Evolutionary conservation across 2,329 filamentous ascomycete species (phyloP).

Genomic region (Didymella pinodella): DNA sequence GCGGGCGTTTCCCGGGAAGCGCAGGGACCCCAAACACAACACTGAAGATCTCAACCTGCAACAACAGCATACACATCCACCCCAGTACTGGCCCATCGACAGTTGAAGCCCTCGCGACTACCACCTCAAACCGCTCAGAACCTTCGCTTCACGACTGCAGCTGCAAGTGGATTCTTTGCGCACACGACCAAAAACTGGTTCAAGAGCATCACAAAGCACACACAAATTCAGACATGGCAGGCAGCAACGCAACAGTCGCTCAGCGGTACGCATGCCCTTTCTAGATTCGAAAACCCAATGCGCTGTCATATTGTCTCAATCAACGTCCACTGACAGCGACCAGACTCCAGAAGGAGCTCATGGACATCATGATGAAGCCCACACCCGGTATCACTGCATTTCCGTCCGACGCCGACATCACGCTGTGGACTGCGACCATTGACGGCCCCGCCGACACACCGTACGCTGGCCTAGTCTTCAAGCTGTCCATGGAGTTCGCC

Average conservation of each 20-base stretch:
- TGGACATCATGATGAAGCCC: slow-evolving; percentile 96
- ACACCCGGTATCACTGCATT: slow-evolving; percentile 95
- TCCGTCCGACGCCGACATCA: slow-evolving; percentile 86
- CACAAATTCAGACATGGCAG: slow-evolving; percentile 37
- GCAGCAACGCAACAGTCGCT: slow-evolving; percentile 55
- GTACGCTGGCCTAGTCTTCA: slow-evolving; percentile 87
- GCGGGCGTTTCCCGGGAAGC: slow-evolving; percentile 24
- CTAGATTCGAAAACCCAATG: slow-evolving; percentile 9
- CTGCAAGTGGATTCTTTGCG: background rate
- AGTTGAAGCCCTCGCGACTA: background rate
- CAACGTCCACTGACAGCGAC: slow-evolving; percentile 21
- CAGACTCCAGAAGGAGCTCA: slow-evolving; percentile 95
- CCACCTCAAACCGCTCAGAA: background rate
- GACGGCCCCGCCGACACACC: slow-evolving; percentile 89
- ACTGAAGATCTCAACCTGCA: slow-evolving; percentile 7
- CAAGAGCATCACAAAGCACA: background rate
- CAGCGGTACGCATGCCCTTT: slow-evolving; percentile 52
- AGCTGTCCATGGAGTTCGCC: slow-evolving; percentile 90
- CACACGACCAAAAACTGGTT: slow-evolving; percentile 8
- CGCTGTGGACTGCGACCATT: slow-evolving; percentile 90
- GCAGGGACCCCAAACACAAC: slow-evolving; percentile 34
- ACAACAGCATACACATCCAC: slow-evolving; percentile 2
- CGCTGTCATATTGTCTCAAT: slow-evolving; percentile 47
- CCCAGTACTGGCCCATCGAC: background rate
- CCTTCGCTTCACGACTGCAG: background rate